phyloP scores from a whole-genome alignment of 345 rosid species.

The Chamaenerion angustifolium region DNA sequence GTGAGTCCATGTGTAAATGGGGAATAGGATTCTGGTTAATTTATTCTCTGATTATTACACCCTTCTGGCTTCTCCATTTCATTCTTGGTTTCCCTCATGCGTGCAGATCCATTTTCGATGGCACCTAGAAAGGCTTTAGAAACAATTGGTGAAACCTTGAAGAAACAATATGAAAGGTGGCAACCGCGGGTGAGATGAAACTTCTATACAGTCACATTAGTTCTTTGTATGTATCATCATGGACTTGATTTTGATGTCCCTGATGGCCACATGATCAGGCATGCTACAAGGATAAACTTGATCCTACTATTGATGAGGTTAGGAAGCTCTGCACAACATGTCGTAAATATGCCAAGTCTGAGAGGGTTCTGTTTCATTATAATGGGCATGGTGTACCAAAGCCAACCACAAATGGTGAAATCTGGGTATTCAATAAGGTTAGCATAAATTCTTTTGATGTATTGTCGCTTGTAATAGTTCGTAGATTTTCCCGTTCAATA shows the following conservation, averaged over 20 bases:
- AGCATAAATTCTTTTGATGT: slow-evolving; percentile 3
- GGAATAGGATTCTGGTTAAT: no score
- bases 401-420: slow-evolving; percentile 97
- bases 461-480: slow-evolving; percentile 1
- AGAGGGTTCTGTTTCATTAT: slow-evolving; percentile 93
- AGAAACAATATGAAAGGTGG: slow-evolving; percentile 95
- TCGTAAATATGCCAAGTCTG: slow-evolving; percentile 82
- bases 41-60: no score
- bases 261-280: slow-evolving; percentile 37
- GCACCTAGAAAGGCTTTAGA: slow-evolving; percentile 90
- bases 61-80: no score
- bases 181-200: slow-evolving; percentile 70
- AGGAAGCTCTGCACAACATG: slow-evolving; percentile 83
- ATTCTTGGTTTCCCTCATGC: slow-evolving; percentile 6
- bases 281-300: slow-evolving; percentile 73
- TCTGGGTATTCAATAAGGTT: slow-evolving; percentile 98
- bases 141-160: slow-evolving; percentile 74
- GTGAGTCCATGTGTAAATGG: no score
- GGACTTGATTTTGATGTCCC: slow-evolving; percentile 9
- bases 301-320: slow-evolving; percentile 92
- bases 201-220: background rate
- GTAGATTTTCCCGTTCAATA: slow-evolving; percentile 7
- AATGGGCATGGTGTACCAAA: slow-evolving; percentile 99
- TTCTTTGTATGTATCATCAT: slow-evolving; percentile 1
- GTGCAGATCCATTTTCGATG: slow-evolving; percentile 95